Evolutionary conservation across 2,329 filamentous ascomycete genomes (phyloP), one percentile per base, ranked within the genome.

Genomic region (Paecilomyces dactylethromorphus): DNA sequence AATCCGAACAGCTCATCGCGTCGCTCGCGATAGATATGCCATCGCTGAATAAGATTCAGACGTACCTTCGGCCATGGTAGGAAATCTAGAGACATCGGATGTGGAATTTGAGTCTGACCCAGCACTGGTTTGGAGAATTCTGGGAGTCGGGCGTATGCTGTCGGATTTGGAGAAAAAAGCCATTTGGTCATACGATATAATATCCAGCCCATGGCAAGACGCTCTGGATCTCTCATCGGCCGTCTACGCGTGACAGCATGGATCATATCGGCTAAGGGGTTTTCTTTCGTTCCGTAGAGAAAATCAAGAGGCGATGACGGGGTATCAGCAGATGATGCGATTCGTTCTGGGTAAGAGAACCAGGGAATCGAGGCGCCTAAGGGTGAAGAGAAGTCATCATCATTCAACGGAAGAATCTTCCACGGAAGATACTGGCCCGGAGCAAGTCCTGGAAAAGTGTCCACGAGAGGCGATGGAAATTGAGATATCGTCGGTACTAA

Each of bases 261-360:
- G 22, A 70, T 68, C 54, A 61, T 57, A n/a, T 69, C 56, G 50
- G 68, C 68, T 10, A 70, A 59, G 13, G 54, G 45, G 39, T 70
- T 70, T 49, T 62, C 62, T 18, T 64, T 64, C 22, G 64, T 66
- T 15, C 68, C 68, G 22, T 70, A 68, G 1, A 70, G 54, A 4
- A 70, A 54, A 13, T 69, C 68, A 2, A 70, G 62, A 0, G 68
- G 68, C 15, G 39, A 45, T 0, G 67, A 68, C 26, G 57, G 35
- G 2, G 64, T 62, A 15, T 65, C 61, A 4, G 68, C 66, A 18
- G 59, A 68, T 4, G 58, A 33, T 3, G 53, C 51, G n/a, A 70
- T 64, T 10, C 58, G 57, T 3, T 66, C 61, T 13, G 61, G 66
- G 26, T 62, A 59, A 3, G 55, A 52, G 24, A 69, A 57, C 65